These are phyloP conservation scores for Apiotrichum gracile DNA, from an alignment of 1,284 basidiomycete genomes.

Conservation along the genomic window DNA sequence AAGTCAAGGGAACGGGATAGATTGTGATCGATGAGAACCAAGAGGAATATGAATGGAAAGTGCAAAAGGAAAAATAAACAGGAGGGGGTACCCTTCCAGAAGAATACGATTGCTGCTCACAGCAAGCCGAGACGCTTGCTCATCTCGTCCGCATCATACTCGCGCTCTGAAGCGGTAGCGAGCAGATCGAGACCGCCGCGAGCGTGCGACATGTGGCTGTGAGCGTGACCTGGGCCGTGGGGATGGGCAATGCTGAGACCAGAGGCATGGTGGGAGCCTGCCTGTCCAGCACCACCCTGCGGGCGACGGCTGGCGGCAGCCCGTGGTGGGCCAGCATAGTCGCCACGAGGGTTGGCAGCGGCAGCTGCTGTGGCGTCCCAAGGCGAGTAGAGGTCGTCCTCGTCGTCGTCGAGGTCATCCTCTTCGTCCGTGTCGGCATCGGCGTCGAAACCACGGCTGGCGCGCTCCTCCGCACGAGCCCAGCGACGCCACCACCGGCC, in stretches of 20 bases:
- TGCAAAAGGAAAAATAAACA: background rate
- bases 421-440: slow-evolving; percentile 4
- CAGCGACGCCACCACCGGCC: slow-evolving; percentile 46
- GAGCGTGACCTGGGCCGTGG: background rate
- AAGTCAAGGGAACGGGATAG: background rate
- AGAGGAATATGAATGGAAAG: background rate
- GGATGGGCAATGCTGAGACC: background rate
- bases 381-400: background rate
- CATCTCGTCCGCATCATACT: slow-evolving; percentile 10
- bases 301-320: background rate
- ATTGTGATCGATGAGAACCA: background rate
- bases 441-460: background rate
- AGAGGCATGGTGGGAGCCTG: background rate
- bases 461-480: slow-evolving; percentile 27
- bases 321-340: background rate
- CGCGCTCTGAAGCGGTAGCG: background rate
- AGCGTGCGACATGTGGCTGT: background rate
- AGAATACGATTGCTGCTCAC: background rate
- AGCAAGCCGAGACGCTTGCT: slow-evolving; percentile 2
- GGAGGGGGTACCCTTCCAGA: background rate
- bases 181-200: background rate
- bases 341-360: background rate
- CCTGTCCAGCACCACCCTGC: background rate
- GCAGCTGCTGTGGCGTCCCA: background rate
- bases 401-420: background rate